A percentile compares a stretch with the other conserved stretches of the same genome.
phyloP scores from a whole-genome alignment of 1,284 basidiomycete species.

The Malassezia dermatis region DNA sequence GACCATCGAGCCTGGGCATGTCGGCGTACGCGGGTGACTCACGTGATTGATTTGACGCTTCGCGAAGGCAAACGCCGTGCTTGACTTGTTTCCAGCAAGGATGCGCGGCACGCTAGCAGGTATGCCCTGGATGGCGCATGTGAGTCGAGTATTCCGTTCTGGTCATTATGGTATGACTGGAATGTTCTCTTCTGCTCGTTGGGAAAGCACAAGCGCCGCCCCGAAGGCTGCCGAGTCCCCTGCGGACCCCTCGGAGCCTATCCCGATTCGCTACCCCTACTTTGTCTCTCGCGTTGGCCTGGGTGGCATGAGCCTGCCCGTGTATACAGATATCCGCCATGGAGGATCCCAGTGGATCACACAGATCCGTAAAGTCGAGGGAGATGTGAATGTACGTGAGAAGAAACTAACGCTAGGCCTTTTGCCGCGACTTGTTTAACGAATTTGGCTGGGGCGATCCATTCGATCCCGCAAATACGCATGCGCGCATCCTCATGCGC shows the following conservation, averaged over 20 bases:
- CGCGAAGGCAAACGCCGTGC: background rate
- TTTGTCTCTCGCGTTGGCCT: conserved; percentile 33
- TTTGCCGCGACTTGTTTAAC: conserved; percentile 16
- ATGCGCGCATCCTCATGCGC: conserved; percentile 3
- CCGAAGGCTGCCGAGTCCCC: background rate
- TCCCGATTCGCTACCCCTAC: conserved; percentile 22
- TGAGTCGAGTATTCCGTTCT: background rate
- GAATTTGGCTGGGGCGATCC: conserved; percentile 18
- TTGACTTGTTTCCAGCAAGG: background rate
- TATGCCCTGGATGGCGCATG: background rate
- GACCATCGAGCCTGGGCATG: background rate
- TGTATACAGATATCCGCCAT: conserved; percentile 29
- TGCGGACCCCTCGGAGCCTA: background rate
- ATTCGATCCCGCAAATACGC: conserved; percentile 5
- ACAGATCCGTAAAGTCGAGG: conserved; percentile 29
- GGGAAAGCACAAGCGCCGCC: background rate
- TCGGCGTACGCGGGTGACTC: background rate
- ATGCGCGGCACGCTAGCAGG: background rate
- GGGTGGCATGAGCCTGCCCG: conserved; percentile 22
- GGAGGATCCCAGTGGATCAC: conserved; percentile 26
- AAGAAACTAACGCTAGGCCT: background rate
- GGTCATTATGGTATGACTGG: background rate
- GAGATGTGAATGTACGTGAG: conserved; percentile 17
- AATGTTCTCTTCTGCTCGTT: background rate
- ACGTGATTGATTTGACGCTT: background rate